Evolutionary conservation across 345 rosid species (phyloP), one percentile per base, ranked within the genome.

Genomic region (Orychophragmus violaceus): DNA sequence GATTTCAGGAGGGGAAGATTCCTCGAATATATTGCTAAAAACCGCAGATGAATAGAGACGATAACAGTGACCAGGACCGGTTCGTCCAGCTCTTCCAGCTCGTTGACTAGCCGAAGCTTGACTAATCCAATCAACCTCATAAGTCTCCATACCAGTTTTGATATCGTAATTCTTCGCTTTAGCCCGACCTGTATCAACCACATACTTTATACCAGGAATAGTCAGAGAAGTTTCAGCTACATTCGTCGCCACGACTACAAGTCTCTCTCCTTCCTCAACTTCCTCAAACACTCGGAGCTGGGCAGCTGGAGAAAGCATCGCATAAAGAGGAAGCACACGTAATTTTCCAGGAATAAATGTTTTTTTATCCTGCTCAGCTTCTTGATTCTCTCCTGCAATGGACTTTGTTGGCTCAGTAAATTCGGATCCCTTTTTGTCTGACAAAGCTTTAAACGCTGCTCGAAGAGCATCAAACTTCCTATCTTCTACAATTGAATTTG

Each of bases 81-180:
- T 92, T 85, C 98, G 83, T 64, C 98, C 98, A 72, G 98, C 89
- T 80, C 98, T 80, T 80, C 98, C 97, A 44, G 95, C 93, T 54
- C 98, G 88, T 74, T 92, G 98, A 71, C 85, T 85, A 56, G 97
- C 93, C 4, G 97, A 92, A 63, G 98, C 93, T 74, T 89, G 88
- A 67, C 97, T 92, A 55, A 92, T 89, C 95, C 97, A 92, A 22
- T 84, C 88, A 21, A 87, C 74, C 55, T 86, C 88, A 69, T 81
- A 92, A 5, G 78, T 69, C 74, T 89, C 97, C 80, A 89, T 80
- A 54, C 93, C 98, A 77, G 81, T 89, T 50, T 79, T 74, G 14
- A 82, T 68, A 76, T 87, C 84, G 68, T 86, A 92, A 22, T 72
- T 82, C 82, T 92, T 92, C 69, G 80, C 88, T 77, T 89, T 92